These are phyloP conservation scores for Solanum neorickii DNA, from an alignment of 257 asterid species.

Conservation along the genomic window DNA sequence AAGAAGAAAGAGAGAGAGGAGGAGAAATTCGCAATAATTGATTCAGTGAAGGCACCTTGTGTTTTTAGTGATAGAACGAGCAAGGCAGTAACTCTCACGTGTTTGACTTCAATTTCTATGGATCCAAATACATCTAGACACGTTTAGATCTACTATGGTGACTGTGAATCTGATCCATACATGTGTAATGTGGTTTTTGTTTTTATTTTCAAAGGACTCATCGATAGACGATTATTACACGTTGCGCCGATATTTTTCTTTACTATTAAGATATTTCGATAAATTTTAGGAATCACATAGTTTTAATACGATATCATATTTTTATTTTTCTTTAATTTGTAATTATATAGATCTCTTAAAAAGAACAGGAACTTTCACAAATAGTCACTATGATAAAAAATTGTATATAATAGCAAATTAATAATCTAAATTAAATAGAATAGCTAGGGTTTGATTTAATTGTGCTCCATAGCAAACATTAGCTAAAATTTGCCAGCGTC, in stretches of 20 bases:
- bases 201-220: neutral
- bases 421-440: no score
- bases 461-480: no score
- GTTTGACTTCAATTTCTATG: neutral
- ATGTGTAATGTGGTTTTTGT: neutral
- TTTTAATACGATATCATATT: no score
- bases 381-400: no score
- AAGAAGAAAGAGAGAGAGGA: neutral
- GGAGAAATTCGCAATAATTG: neutral
- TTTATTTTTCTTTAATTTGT: no score
- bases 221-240: neutral
- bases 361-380: no score
- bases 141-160: neutral
- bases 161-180: neutral
- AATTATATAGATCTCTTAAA: no score
- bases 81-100: neutral
- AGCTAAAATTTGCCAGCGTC: no score
- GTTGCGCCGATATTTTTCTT: neutral
- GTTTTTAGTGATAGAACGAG: neutral
- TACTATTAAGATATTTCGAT: neutral
- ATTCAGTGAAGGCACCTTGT: neutral
- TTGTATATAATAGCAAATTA: no score
- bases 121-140: neutral
- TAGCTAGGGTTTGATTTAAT: no score
- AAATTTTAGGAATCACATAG: no score